Evolutionary conservation across 108 stramenopile genomes (phyloP).

Genomic region (Cylindrotheca closterium): DNA sequence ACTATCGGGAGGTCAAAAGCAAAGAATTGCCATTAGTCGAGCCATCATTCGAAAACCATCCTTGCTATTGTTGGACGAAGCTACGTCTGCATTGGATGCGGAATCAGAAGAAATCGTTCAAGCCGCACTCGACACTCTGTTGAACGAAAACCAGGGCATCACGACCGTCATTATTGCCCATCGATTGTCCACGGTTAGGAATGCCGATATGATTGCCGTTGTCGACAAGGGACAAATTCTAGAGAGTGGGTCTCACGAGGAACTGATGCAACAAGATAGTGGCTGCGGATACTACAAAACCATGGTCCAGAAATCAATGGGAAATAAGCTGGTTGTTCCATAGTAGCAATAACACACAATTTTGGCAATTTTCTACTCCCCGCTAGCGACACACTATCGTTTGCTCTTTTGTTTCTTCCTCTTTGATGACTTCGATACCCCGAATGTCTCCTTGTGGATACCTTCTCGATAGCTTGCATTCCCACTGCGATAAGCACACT

Average conservation of each 20-base stretch:
- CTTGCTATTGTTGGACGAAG: conserved; percentile 88
- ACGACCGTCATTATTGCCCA: conserved; percentile 87
- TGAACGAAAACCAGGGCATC: conserved; percentile 26
- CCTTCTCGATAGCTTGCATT: conserved; percentile 30
- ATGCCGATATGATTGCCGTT: conserved; percentile 83
- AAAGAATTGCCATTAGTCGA: conserved; percentile 89
- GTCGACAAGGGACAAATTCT: conserved; percentile 66
- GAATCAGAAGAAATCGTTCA: conserved; percentile 83
- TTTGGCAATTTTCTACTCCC: too few relatives aligned
- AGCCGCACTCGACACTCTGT: conserved; percentile 73
- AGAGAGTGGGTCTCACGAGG: conserved; percentile 82
- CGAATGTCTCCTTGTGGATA: conserved; percentile 8
- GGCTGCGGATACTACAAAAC: conserved; percentile 28
- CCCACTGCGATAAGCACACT: conserved; percentile 42
- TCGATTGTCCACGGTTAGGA: conserved; percentile 79
- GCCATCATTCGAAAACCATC: conserved; percentile 81
- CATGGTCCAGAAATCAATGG: conserved; percentile 44
- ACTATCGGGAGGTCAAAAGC: conserved; percentile 94
- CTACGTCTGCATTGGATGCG: conserved; percentile 68
- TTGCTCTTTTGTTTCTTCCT: background rate
- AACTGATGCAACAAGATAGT: conserved; percentile 42
- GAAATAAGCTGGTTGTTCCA: conserved; percentile 16
- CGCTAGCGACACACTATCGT: too few relatives aligned
- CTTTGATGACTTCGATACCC: background rate
- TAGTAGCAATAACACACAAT: conserved; percentile 7